Conservation (phyloP, 192 early-diverging fungal species). For the Coemansia sp. region DNA sequence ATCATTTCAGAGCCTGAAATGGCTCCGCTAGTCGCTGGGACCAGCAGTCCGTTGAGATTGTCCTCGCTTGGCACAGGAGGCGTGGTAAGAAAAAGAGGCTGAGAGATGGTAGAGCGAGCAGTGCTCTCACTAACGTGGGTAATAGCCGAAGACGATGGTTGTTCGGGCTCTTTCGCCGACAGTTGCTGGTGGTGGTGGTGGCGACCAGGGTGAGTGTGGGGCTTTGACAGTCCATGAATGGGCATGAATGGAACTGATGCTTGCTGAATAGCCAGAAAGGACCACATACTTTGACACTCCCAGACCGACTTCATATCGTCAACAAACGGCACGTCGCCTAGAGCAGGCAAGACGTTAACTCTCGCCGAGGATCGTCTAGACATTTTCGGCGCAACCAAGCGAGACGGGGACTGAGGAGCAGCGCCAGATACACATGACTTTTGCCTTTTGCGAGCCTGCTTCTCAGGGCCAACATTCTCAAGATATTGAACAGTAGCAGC, state of each 20-base stretch:
- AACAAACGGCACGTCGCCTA: conserved; percentile 29
- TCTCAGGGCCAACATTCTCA: background rate
- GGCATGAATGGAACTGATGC: conserved; percentile 21
- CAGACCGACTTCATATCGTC: conserved; percentile 24
- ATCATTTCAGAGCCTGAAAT: conserved; percentile 1
- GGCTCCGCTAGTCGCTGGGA: background rate
- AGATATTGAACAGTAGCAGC: background rate
- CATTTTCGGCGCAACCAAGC: background rate
- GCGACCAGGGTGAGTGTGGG: background rate
- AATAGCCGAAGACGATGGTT: background rate
- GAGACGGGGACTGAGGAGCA: background rate
- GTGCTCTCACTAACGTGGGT: background rate
- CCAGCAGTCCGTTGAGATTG: background rate
- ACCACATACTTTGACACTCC: conserved; percentile 26
- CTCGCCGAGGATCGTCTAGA: background rate
- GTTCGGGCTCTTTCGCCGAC: background rate
- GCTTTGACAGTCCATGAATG: conserved; percentile 10
- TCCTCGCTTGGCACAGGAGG: background rate
- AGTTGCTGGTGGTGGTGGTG: background rate
- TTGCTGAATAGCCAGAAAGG: conserved; percentile 24
- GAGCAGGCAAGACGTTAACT: conserved; percentile 1
- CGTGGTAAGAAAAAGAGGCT: background rate
- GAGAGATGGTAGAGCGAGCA: background rate
- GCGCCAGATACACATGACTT: background rate
- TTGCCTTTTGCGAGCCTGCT: background rate